Evolutionary conservation across 192 early-diverging fungal genomes (phyloP).

Genomic region (Spinellus fusiger): DNA sequence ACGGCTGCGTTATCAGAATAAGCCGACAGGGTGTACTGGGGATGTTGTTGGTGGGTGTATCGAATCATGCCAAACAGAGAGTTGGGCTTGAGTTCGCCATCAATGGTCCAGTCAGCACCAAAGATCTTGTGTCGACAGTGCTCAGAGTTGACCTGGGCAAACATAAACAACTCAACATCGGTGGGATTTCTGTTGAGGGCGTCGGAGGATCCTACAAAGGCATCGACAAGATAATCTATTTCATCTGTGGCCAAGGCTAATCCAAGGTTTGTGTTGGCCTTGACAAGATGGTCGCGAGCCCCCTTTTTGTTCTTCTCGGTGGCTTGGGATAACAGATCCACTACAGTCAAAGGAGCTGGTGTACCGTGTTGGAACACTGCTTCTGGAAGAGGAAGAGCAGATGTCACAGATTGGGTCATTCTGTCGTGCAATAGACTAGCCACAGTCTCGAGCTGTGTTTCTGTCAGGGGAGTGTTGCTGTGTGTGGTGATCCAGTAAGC

Average conservation of each 20-base stretch:
- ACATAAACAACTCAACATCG: slow-evolving; percentile 99
- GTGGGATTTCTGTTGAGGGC: slow-evolving; percentile 84
- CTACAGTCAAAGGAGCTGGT: slow-evolving; percentile 52
- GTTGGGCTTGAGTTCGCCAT: slow-evolving; percentile 66
- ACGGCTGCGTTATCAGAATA: slow-evolving; percentile 99
- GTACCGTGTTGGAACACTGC: slow-evolving; percentile 69
- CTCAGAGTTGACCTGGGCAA: slow-evolving; percentile 99
- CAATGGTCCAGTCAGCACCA: slow-evolving; percentile 96
- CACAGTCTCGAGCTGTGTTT: slow-evolving; percentile 44
- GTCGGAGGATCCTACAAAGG: slow-evolving; percentile 57
- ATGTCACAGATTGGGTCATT: slow-evolving; percentile 87
- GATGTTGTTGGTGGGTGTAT: slow-evolving; percentile 83
- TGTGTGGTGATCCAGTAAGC: slow-evolving; percentile 61
- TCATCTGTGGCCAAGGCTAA: slow-evolving; percentile 95
- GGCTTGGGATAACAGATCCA: slow-evolving; percentile 38
- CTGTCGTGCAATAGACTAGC: slow-evolving; percentile 72
- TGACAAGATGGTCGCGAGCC: slow-evolving; percentile 57
- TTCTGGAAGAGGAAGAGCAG: slow-evolving; percentile 54
- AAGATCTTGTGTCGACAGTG: slow-evolving; percentile 99
- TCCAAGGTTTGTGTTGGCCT: slow-evolving; percentile 86
- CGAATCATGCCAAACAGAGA: slow-evolving; percentile 97
- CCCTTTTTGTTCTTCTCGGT: slow-evolving; percentile 2
- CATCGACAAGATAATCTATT: slow-evolving; percentile 89
- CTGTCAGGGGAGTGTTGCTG: slow-evolving; percentile 23
- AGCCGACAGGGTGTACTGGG: slow-evolving; percentile 84